Evolutionary conservation across 768 basidiomycete species (phyloP).

Genomic region (Chalciporus sphaerocephalus): DNA sequence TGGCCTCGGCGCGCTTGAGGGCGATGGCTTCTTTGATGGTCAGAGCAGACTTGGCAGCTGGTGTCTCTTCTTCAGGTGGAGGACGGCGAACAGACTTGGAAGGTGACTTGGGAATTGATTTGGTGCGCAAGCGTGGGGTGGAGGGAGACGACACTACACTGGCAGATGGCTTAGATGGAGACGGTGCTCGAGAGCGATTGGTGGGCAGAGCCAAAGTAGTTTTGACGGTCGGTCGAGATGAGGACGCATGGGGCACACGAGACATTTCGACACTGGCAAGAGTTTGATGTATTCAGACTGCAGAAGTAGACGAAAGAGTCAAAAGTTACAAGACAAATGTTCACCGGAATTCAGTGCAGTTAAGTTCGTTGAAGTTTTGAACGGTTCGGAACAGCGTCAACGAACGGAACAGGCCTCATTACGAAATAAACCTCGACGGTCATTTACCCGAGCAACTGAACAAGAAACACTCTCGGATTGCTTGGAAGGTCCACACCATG

Average conservation of each 20-base stretch:
- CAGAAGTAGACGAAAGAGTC: not conserved
- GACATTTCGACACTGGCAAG: constrained; percentile 30
- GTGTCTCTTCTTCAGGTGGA: constrained; percentile 20
- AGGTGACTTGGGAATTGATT: constrained; percentile 35
- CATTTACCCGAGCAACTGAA: not conserved
- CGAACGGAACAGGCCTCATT: not conserved
- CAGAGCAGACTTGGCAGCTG: constrained; percentile 32
- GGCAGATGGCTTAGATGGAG: constrained; percentile 28
- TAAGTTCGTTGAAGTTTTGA: too few species aligned
- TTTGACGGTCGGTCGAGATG: constrained; percentile 31
- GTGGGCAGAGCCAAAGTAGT: constrained; percentile 25
- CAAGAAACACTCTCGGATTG: not conserved
- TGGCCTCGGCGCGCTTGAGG: constrained; percentile 71
- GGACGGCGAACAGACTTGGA: constrained; percentile 26
- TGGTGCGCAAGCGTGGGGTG: constrained; percentile 34
- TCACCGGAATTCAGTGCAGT: too few species aligned
- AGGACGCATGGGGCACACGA: constrained; percentile 36
- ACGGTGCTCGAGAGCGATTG: constrained; percentile 31
- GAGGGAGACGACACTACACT: constrained; percentile 22
- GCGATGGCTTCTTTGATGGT: constrained; percentile 79
- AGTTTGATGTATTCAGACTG: constrained; percentile 5
- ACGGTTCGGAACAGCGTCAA: too few species aligned
- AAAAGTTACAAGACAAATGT: not conserved
- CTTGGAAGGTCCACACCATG: not conserved
- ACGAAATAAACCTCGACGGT: not conserved